phyloP scores from a whole-genome alignment of 306 rosid genomes.

The Vachellia pachyceras region DNA sequence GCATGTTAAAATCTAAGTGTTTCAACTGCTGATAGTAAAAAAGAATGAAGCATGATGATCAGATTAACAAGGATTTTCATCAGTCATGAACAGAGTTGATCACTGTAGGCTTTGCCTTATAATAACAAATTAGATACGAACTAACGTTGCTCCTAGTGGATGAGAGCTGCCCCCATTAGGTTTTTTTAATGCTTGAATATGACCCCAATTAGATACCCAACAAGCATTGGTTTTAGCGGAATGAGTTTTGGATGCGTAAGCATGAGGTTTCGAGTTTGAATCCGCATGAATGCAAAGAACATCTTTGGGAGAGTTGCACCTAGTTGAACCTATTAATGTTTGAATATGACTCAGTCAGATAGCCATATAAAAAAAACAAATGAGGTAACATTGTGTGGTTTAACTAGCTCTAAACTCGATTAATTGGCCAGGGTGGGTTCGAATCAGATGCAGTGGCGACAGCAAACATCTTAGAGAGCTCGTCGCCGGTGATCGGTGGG shows the following conservation, averaged over 20 bases:
- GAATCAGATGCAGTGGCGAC: slow-evolving; percentile 80
- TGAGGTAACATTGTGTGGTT: neutral
- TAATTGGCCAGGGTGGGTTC: slow-evolving; percentile 78
- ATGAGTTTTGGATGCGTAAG: neutral
- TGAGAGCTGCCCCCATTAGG: no score
- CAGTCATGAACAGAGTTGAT: neutral
- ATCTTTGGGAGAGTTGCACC: neutral
- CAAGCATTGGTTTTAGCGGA: no score
- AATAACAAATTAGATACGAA: neutral
- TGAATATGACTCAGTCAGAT: neutral
- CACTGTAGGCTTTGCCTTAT: neutral
- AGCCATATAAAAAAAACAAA: neutral
- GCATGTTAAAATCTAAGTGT: neutral
- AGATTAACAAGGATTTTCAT: neutral
- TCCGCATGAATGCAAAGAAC: no score
- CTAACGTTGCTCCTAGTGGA: no score
- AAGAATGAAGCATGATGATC: neutral
- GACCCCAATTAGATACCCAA: no score
- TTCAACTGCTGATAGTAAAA: neutral
- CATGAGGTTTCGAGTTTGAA: neutral
- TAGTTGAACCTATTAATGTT: no score
- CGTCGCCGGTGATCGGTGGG: slow-evolving; percentile 52
- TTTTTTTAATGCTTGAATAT: no score
- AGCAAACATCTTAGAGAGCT: slow-evolving; percentile 76
- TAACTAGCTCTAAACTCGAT: slow-evolving; percentile 22